phyloP scores from a whole-genome alignment of 768 basidiomycete species.

The Mycena crocata region DNA sequence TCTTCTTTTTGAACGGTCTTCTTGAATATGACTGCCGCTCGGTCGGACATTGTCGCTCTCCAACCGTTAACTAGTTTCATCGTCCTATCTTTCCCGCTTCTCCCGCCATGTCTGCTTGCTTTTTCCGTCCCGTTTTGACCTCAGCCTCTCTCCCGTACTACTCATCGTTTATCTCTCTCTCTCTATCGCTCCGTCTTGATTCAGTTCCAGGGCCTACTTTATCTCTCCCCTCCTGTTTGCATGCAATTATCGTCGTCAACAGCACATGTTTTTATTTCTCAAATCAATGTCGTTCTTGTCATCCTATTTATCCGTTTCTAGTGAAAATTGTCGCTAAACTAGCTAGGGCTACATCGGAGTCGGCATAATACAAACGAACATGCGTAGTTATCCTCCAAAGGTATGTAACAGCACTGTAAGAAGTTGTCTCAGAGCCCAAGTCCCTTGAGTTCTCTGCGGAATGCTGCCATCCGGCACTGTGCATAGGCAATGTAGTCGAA shows the following conservation, averaged over 20 bases:
- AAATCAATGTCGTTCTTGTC: conserved; percentile 34
- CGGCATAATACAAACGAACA: conserved; percentile 18
- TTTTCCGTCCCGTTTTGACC: conserved; percentile 27
- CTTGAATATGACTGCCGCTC: conserved; percentile 49
- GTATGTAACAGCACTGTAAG: not conserved
- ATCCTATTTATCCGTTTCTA: conserved; percentile 20
- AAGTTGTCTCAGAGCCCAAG: conserved; percentile 14
- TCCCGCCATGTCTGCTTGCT: conserved; percentile 36
- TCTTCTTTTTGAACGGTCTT: conserved; percentile 41
- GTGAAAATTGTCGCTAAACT: conserved; percentile 14
- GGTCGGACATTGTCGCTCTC: conserved; percentile 57
- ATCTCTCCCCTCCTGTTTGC: conserved; percentile 52
- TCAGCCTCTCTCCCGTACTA: conserved; percentile 22
- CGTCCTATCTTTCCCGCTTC: conserved; percentile 29
- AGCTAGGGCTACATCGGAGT: conserved; percentile 28
- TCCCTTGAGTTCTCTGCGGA: conserved; percentile 64
- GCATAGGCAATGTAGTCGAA: conserved; percentile 94
- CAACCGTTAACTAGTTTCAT: conserved; percentile 32
- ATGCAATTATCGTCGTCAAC: conserved; percentile 43
- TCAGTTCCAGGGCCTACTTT: conserved; percentile 53
- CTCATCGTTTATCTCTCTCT: conserved; percentile 38
- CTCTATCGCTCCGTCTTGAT: conserved; percentile 40
- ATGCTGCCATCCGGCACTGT: conserved; percentile 70
- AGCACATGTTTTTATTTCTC: conserved; percentile 40
- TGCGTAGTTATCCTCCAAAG: not conserved